phyloP scores from a whole-genome alignment of 768 basidiomycete genomes.

The Kwoniella dendrophila region DNA sequence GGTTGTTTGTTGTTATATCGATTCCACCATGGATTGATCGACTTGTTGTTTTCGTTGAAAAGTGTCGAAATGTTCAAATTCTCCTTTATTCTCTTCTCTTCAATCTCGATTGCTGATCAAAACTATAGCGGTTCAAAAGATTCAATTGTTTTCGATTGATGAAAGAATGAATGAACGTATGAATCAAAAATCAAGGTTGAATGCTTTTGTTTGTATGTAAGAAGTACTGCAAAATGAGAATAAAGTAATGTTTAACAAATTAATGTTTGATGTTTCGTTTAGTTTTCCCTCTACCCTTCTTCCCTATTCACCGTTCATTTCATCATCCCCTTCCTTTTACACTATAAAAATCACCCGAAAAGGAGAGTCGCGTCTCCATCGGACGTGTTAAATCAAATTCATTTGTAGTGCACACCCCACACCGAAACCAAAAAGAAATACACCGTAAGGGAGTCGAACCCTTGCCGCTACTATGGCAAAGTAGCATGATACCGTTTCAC shows the following conservation, averaged over 20 bases:
- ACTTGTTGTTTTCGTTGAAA: too few species aligned
- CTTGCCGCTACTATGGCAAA: conserved; percentile 28
- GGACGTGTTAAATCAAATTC: conserved; percentile 17
- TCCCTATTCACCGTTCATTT: background rate
- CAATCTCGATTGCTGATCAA: too few species aligned
- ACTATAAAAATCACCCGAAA: conserved; percentile 20
- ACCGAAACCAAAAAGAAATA: conserved; percentile 7
- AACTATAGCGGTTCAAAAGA: too few species aligned
- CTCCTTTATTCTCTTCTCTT: too few species aligned
- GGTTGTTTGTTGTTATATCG: too few species aligned
- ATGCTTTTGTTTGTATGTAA: background rate
- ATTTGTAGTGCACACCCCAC: background rate
- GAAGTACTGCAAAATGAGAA: background rate
- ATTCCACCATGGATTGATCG: too few species aligned
- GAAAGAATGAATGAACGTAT: too few species aligned
- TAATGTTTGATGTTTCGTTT: conserved; percentile 7
- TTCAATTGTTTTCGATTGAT: too few species aligned
- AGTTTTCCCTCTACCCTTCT: background rate
- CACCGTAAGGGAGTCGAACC: conserved; percentile 31
- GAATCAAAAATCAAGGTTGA: background rate
- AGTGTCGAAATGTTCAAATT: too few species aligned
- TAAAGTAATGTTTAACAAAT: background rate
- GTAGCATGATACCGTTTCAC: conserved; percentile 30
- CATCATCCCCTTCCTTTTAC: too few species aligned
- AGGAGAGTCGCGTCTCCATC: conserved; percentile 26